Base-by-base conservation (phyloP, 352 stramenopile species). In the Globisporangium orthogonon region DNA sequence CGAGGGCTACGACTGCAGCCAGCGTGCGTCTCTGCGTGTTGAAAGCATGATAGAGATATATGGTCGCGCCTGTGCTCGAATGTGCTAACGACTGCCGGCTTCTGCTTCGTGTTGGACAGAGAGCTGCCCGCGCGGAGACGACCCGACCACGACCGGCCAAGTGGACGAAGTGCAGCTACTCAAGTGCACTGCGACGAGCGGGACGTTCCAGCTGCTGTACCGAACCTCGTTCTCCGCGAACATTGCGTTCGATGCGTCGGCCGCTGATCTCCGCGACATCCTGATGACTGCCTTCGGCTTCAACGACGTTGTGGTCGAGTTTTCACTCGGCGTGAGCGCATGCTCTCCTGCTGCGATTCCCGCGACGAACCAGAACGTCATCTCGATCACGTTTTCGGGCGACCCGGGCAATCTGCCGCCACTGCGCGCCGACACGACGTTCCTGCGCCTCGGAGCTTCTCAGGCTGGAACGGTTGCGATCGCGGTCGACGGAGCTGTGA, bases 1-100 rank as follows among this genome's bases (percentile, higher is more conserved):
- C 61, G 77, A 82, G 61, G 92, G 91, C n/a, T 83, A 96, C 52
- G 87, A 96, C 63, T 98, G 94, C 73, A 87, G 54, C 39, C 69
- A 74, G 17, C 61, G 83, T 90, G 71, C 31, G 76, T 69, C n/a
- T 46, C 1, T 2, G 18, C 11, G 10, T 17, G 9, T 10, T 43
- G 37, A 13, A 43, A 17, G 37, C 7, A 4, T n/a, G n/a, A n/a
- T n/a, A n/a, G n/a, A n/a, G n/a, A n/a, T n/a, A n/a, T n/a, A n/a
- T n/a, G n/a, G n/a, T n/a, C n/a, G n/a, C n/a, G n/a, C n/a, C n/a
- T n/a, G n/a, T n/a, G n/a, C n/a, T n/a, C 2, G 41, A 31, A n/a
- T 57, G 37, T 40, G 29, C 4, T 33, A 17, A 52, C 47, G 5
- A 17, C 31, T 10, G 4, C 14, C 18, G 18, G 11, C 9, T 13